Percentiles rank a stretch among this genome's conserved stretches.
These are phyloP conservation scores for Myxozyma neglecta DNA, from an alignment of 805 yeast genomes.

Conservation along the genomic window DNA sequence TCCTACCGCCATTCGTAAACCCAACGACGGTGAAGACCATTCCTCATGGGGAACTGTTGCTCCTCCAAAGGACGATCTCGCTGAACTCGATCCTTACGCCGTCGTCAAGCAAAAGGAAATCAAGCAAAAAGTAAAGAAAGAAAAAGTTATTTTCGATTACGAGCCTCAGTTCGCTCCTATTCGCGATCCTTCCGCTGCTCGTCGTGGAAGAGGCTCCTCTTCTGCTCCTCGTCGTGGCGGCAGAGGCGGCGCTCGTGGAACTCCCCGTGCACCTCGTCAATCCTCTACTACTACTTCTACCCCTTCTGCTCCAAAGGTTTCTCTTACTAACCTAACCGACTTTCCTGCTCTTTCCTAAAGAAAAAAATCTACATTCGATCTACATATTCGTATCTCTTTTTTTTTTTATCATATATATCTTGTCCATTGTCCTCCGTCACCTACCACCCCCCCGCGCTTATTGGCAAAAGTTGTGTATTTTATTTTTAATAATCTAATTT, in stretches of 20 bases:
- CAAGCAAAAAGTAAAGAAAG: conserved; percentile 75
- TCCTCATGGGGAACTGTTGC: conserved; percentile 37
- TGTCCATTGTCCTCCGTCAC: no score
- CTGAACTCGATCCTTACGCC: conserved; percentile 50
- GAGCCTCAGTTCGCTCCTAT: conserved; percentile 40
- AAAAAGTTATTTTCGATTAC: conserved; percentile 74
- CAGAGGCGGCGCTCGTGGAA: conserved; percentile 35
- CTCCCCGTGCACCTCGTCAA: conserved; percentile 39
- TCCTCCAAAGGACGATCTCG: conserved; percentile 61
- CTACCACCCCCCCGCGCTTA: background rate
- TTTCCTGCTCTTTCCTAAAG: conserved; percentile 27
- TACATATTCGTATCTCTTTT: no score
- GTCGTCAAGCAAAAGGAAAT: conserved; percentile 56
- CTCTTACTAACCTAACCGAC: conserved; percentile 21
- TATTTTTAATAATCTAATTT: background rate
- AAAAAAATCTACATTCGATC: no score
- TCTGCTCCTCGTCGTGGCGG: conserved; percentile 36
- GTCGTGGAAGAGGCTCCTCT: conserved; percentile 22
- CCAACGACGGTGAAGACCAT: conserved; percentile 61
- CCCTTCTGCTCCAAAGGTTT: conserved; percentile 4
- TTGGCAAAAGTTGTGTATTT: background rate
- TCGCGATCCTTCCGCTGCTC: conserved; percentile 7
- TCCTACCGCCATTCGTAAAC: conserved; percentile 41
- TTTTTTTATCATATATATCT: no score
- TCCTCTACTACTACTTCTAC: conserved; percentile 37